phyloP scores from a whole-genome alignment of 768 basidiomycete species.

The Psilocybe tampanensis region DNA sequence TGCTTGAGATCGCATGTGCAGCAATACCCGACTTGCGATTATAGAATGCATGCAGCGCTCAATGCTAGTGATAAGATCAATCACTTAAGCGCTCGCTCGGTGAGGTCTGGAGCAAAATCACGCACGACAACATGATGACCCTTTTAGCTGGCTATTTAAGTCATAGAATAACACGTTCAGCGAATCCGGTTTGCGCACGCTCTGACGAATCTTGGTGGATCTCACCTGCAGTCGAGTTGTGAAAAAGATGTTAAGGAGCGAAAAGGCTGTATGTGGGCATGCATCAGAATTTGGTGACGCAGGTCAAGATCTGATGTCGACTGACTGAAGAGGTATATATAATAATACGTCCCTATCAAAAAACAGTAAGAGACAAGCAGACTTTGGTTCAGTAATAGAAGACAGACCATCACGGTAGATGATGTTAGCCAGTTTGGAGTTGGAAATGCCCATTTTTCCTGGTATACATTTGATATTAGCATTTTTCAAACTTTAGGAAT shows the following conservation, averaged over 20 bases:
- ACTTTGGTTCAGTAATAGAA: neutral
- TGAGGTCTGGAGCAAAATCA: neutral
- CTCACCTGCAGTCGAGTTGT: slow-evolving; percentile 1
- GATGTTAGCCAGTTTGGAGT: neutral
- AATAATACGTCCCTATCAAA: slow-evolving; percentile 2
- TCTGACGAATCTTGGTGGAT: neutral
- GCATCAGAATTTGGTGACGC: too few relatives aligned
- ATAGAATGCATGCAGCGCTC: slow-evolving; percentile 7
- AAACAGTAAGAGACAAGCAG: neutral
- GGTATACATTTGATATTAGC: neutral
- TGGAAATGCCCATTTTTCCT: neutral
- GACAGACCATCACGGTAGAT: slow-evolving; percentile 5
- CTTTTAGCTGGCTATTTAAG: neutral
- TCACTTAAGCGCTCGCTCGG: neutral
- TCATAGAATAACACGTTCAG: neutral
- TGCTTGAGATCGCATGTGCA: slow-evolving; percentile 5
- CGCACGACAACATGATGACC: slow-evolving; percentile 1
- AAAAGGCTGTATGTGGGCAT: slow-evolving; percentile 1
- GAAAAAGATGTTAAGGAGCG: slow-evolving; percentile 4
- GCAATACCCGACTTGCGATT: slow-evolving; percentile 5
- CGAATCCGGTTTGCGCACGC: neutral
- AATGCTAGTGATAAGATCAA: neutral
- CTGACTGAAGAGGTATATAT: slow-evolving; percentile 7
- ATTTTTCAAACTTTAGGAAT: neutral
- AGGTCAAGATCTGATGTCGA: too few relatives aligned